Conservation (phyloP, 2,329 filamentous ascomycete species). For the Trichoderma semiorbis region DNA sequence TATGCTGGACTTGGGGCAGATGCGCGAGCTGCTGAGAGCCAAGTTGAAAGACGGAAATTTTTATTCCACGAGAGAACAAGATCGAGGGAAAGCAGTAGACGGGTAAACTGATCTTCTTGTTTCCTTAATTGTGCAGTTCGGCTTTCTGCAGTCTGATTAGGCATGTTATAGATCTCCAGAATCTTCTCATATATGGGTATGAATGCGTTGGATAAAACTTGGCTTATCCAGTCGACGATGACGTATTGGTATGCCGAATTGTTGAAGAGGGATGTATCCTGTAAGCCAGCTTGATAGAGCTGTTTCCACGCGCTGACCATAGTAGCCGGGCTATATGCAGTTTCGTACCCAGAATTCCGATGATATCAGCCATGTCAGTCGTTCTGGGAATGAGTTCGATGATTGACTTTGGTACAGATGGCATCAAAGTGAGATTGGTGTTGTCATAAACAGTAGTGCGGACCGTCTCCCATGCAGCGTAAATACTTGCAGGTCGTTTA, state of each 20-base stretch:
- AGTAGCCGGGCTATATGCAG: slow-evolving; percentile 20
- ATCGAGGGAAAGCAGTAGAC: slow-evolving; percentile 39
- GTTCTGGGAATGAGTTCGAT: slow-evolving; percentile 43
- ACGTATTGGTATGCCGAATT: slow-evolving; percentile 44
- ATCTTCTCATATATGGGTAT: neutral
- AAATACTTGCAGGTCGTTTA: slow-evolving; percentile 27
- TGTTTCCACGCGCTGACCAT: slow-evolving; percentile 39
- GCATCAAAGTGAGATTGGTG: slow-evolving; percentile 36
- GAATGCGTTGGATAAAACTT: neutral
- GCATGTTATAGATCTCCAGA: neutral
- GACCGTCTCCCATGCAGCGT: slow-evolving; percentile 45
- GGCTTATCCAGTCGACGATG: slow-evolving; percentile 28
- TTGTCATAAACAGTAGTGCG: slow-evolving; percentile 47
- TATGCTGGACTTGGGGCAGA: slow-evolving; percentile 23
- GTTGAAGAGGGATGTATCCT: slow-evolving; percentile 35
- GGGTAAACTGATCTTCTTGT: slow-evolving; percentile 27
- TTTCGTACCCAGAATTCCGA: neutral
- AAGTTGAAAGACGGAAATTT: slow-evolving; percentile 41
- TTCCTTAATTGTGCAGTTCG: neutral
- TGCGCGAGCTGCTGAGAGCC: slow-evolving; percentile 39
- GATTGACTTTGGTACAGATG: slow-evolving; percentile 42
- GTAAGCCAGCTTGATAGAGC: slow-evolving; percentile 35
- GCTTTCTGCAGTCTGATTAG: neutral
- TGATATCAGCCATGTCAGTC: slow-evolving; percentile 34
- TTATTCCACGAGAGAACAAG: slow-evolving; percentile 38